Base-by-base conservation (phyloP, 2,329 filamentous ascomycete species). In the Sporothrix euskadiensis region DNA sequence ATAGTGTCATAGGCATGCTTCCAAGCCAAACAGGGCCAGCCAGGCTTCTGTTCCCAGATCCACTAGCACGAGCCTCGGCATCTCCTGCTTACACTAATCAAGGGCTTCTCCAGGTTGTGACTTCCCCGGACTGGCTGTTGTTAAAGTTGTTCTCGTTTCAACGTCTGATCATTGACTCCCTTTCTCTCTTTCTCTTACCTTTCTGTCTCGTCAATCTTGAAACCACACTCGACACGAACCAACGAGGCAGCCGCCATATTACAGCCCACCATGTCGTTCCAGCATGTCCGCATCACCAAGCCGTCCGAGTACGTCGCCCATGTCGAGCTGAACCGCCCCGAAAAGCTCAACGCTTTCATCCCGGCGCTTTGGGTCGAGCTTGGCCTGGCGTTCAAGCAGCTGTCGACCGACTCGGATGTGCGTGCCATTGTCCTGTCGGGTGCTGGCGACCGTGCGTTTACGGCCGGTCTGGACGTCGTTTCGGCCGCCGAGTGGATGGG, bases 311-410 rank as follows among this genome's bases (percentile, higher is more conserved):
- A 90, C 83, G 91, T 98, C 68, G 92, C 91, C n/a, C 93, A 97
- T 81, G 92, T 98, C 74, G 91, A 98, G 83, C 97, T 97, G 83
- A 94, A 97, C 84, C 89, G 94, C 0, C 89, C 94, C 0, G 82
- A 89, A 77, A 97, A 97, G 84, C 85, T 98, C 81, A 98, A 98
- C 81, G 90, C 94, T 76, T 98, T 97, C 81, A 87, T 89, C 77
- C 90, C 93, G 80, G 84, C 88, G 71, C 95, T 98, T 90, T 98
- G 94, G 94, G 84, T 91, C 71, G 94, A 97, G 83, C 86, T 97
- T 76, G 88, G 90, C 72, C 79, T 81, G 14, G 85, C 97, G 77
- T 96, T 98, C 84, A 82, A 84, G 73, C 86, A 87, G 75, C 88
- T 98, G 75, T 94, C 92, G 57, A 80, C 83, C 74, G 91, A 94